Base-by-base conservation (phyloP, 495 filamentous ascomycete species). In the Schizothecium vesticola region DNA sequence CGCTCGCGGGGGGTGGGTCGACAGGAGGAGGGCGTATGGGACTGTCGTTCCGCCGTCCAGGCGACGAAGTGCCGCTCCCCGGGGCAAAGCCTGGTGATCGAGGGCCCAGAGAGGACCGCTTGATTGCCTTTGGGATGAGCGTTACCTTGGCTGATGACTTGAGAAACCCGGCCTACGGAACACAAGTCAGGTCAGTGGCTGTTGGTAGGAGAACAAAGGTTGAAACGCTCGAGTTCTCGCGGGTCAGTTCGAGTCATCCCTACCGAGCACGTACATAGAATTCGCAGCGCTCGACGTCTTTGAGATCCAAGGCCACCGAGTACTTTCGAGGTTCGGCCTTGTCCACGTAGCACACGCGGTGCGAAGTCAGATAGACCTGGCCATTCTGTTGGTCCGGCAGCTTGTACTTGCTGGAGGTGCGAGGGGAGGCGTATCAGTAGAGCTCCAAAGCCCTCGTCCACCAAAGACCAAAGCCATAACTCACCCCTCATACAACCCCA, bases 401-500 rank as follows among this genome's bases (percentile, higher is more conserved):
- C 80, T 98, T 98, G 84, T 88, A 94, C 82, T 97, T 98, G 68
- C 94, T 97, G 69, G 24, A 10, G 43, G 11, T 22, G 24, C 58
- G 67, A 51, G 43, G 43, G 21, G 26, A 2, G n/a, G 25, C 28
- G 22, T 22, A 64, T 78, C 63, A 74, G 73, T 31, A 64, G 24
- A 58, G 19, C 13, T 5, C 31, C 21, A 3, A 31, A 22, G 12
- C 43, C 8, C 28, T 69, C 65, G 68, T 69, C 61, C 24, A 56
- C 43, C 25, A 13, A 29, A 29, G 28, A 9, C 22, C 12, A 56
- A n/a, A 13, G 23, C 10, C 24, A 25, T 16, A 51, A 74, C 89
- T 80, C 82, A 97, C 94, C 96, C 95, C 84, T 97, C 92, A 81
- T 99, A 99, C 70, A 99, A 83, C 72, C 96, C 95, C 74, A 98